Conservation (phyloP, 805 yeast species). For the Lipomyces mesembrius region DNA sequence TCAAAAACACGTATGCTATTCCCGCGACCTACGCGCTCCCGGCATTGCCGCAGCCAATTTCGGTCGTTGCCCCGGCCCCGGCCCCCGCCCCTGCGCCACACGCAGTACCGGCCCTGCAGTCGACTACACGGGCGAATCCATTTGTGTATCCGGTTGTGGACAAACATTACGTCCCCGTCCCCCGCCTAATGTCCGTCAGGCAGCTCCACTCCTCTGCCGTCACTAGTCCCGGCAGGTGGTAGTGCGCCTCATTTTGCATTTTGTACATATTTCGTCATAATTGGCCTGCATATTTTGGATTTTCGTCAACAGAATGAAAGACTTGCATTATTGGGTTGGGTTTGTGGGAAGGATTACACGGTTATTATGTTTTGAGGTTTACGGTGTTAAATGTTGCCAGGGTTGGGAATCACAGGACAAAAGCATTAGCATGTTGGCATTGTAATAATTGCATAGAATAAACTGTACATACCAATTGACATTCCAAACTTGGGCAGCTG, state of each 20-base stretch:
- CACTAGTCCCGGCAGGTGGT: neutral
- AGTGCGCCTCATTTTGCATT: neutral
- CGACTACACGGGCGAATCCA: slow-evolving; percentile 17
- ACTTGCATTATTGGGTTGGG: no score
- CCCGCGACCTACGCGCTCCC: slow-evolving; percentile 2
- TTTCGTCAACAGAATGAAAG: no score
- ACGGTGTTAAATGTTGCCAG: no score
- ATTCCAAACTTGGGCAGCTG: no score
- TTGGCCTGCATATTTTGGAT: neutral
- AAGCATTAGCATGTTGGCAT: no score
- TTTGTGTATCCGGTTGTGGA: slow-evolving; percentile 32
- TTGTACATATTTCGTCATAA: neutral
- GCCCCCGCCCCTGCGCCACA: neutral
- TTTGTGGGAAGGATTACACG: no score
- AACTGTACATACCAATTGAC: no score
- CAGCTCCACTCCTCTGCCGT: neutral
- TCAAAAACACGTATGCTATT: neutral
- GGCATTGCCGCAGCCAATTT: neutral
- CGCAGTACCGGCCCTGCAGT: neutral
- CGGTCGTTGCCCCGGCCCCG: neutral
- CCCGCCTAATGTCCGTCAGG: slow-evolving; percentile 14
- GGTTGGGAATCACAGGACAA: no score
- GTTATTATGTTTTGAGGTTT: no score
- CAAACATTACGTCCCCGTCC: slow-evolving; percentile 17
- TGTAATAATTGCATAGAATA: no score